phyloP scores from a whole-genome alignment of 1,139 yeast species.

The Nakaseomyces bracarensis region DNA sequence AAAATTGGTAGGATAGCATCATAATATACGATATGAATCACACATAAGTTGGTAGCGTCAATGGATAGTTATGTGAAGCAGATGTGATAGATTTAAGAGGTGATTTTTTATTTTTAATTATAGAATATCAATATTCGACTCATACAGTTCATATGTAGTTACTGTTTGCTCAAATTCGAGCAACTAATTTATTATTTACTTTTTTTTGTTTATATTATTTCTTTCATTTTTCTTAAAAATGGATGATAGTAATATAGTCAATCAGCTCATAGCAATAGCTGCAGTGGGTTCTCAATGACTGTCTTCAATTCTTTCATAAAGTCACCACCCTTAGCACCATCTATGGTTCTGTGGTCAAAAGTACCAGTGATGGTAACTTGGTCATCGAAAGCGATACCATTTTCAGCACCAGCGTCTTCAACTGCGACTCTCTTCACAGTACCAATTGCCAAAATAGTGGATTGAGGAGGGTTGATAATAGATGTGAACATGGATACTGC shows the following conservation, averaged over 20 bases:
- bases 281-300: constrained; percentile 92
- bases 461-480: constrained; percentile 95
- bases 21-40: not conserved
- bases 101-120: not conserved
- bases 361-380: constrained; percentile 90
- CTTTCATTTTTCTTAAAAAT: not conserved
- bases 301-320: constrained; percentile 88
- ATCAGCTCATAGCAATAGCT: constrained; percentile 58
- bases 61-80: not conserved
- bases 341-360: constrained; percentile 94
- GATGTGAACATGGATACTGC: constrained; percentile 92
- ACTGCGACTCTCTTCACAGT: constrained; percentile 89
- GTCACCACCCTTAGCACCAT: constrained; percentile 97
- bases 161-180: not conserved
- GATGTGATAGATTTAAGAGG: too few relatives aligned
- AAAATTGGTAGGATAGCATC: not conserved
- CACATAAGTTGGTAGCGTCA: too few relatives aligned
- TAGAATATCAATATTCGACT: constrained; percentile 3
- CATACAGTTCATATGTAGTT: not conserved
- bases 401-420: constrained; percentile 83
- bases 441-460: constrained; percentile 88
- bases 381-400: constrained; percentile 87
- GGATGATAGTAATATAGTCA: not conserved
- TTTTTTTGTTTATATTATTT: not conserved
- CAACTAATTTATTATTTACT: not conserved